Conservation (phyloP, 176 grass and related monocot genomes). For the Triticum timopheevii region DNA sequence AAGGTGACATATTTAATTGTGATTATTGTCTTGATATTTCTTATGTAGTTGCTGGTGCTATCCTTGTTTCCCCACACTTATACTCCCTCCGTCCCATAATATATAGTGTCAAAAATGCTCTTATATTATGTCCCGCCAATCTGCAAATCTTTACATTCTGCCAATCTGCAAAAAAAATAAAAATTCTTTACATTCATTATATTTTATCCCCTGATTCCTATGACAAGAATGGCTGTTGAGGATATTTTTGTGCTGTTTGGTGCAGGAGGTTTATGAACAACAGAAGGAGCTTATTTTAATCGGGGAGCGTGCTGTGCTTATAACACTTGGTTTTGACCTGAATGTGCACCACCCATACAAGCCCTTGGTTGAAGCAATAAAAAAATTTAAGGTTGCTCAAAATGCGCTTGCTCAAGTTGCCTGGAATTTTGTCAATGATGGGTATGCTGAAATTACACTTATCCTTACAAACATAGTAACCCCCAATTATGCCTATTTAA, state of each 20-base stretch:
- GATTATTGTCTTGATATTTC: not conserved
- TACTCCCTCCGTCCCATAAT: too few relatives aligned
- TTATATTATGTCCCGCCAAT: too few relatives aligned
- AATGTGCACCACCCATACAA: conserved; percentile 91
- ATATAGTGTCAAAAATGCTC: too few relatives aligned
- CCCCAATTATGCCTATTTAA: conserved; percentile 66
- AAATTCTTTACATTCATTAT: not conserved
- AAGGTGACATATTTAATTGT: conserved; percentile 43
- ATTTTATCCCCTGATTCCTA: not conserved
- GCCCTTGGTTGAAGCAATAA: conserved; percentile 90
- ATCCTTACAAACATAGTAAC: conserved; percentile 33
- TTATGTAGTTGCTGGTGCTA: not conserved
- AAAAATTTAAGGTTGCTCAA: conserved; percentile 87
- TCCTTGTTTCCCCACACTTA: not conserved
- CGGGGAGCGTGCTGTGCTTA: conserved; percentile 76
- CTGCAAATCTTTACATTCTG: not conserved
- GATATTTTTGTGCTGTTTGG: conserved; percentile 10
- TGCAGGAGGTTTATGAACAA: conserved; percentile 87
- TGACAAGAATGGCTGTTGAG: not conserved
- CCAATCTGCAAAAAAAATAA: not conserved
- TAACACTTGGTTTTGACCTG: conserved; percentile 81
- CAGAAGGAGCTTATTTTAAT: conserved; percentile 95
- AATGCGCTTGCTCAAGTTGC: conserved; percentile 96
- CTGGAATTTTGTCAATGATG: conserved; percentile 99
- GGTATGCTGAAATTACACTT: conserved; percentile 76